Evolutionary conservation across 805 yeast species (phyloP).

Genomic region (Cyberlindnera bimundalis): DNA sequence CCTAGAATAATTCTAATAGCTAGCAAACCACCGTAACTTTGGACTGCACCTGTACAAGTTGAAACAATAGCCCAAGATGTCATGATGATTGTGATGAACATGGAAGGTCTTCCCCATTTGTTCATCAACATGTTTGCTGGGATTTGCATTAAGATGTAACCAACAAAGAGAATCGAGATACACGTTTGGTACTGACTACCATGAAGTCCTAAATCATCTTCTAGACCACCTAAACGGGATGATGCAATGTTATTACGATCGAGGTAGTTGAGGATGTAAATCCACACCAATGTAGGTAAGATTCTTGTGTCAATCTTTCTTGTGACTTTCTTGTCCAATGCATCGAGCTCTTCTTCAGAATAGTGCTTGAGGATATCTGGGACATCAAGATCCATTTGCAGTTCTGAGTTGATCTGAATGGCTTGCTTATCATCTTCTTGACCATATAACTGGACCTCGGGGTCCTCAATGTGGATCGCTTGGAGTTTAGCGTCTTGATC

Average conservation of each 20-base stretch:
- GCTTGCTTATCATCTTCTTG: background rate
- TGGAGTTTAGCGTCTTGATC: background rate
- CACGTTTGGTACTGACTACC: constrained; percentile 47
- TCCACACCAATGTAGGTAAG: constrained; percentile 46
- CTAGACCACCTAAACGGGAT: constrained; percentile 47
- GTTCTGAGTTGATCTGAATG: constrained; percentile 10
- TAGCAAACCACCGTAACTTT: constrained; percentile 29
- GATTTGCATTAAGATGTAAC: constrained; percentile 49
- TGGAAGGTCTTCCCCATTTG: constrained; percentile 45
- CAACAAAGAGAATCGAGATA: constrained; percentile 49
- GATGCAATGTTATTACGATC: constrained; percentile 49
- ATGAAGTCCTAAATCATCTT: constrained; percentile 39
- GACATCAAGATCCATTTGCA: constrained; percentile 14
- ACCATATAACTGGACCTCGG: background rate
- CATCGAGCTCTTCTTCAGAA: constrained; percentile 39
- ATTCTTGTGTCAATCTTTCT: constrained; percentile 47
- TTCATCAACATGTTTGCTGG: constrained; percentile 45
- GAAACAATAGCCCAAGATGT: constrained; percentile 44
- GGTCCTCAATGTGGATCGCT: constrained; percentile 2
- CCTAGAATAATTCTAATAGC: constrained; percentile 39
- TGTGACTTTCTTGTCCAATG: constrained; percentile 40
- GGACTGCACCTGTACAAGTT: constrained; percentile 33
- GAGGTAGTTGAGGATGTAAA: constrained; percentile 49
- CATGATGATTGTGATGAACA: constrained; percentile 48
- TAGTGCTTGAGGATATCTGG: constrained; percentile 25